Base-by-base conservation (phyloP, 768 basidiomycete genomes). In the Boletus rufocinnamomeus region DNA sequence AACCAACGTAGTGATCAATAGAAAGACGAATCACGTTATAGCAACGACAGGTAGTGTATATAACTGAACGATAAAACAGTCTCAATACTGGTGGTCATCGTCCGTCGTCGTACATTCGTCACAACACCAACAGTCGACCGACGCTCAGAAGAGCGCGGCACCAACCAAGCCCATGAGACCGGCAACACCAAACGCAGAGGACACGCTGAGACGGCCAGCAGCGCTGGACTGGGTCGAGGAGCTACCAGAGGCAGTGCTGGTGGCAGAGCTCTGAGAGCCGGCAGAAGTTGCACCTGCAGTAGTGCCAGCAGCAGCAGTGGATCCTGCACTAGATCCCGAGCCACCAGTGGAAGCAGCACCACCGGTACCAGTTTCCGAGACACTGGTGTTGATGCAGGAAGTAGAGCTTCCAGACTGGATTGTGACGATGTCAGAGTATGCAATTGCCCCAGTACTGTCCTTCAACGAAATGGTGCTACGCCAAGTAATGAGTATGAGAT, bases 401-500 rank as follows among this genome's bases (percentile, higher is more conserved):
- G 64, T 59, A 57, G 77, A 74, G 13, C 66, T 48, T 30, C 82
- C 73, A 6, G 67, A 2, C 53, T 70, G 61, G 49, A 89, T 69
- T 0, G 74, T 82, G 34, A 84, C 74, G 2, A 75, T 72, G 51
- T 83, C 82, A 16, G 82, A 82, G 72, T 78, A 91, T 8, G 77
- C 82, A 10, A 64, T 69, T 1, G 67, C 17, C 17, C 89, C 89
- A 16, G 82, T 82, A 66, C 71, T 72, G 60, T 90, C 89, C 73
- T 84, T 87, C 61, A 88, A 57, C 14, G 66, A 66, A 35, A 82
- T 63, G n/a, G 81, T 81, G 63, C 88, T 91, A 51, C 14, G 61
- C 3, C 16, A 4, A 21, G 32, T 27, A 9, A 35, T 66, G 10
- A 59, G 50, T 13, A 37, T 10, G 21, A 13, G 0, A 16, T n/a